These are phyloP conservation scores for Vitis hybrid DNA, from an alignment of 177 flowering plant species.

Conservation along the genomic window DNA sequence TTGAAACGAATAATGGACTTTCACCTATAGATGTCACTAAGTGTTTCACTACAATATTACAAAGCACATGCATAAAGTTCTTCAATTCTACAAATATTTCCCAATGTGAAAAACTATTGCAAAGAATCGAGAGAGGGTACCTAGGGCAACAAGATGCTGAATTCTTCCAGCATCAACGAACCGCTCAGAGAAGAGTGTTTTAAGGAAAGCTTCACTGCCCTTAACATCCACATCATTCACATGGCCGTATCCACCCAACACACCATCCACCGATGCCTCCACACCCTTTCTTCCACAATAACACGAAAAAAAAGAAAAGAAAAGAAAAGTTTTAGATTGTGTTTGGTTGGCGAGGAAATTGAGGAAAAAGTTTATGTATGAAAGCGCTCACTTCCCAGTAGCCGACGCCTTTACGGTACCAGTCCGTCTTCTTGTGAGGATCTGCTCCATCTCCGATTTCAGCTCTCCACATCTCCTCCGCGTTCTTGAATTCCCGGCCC, in stretches of 20 bases:
- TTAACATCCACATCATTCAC: conserved; percentile 76
- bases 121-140: conserved; percentile 30
- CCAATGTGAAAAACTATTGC: too few species aligned
- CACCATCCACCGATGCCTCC: conserved; percentile 93
- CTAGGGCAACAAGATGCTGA: conserved; percentile 73
- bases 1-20: too few species aligned
- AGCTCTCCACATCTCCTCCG: conserved; percentile 86
- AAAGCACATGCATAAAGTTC: too few species aligned
- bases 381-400: conserved; percentile 73
- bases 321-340: neutral
- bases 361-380: neutral
- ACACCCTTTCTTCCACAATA: conserved; percentile 49
- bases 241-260: conserved; percentile 85
- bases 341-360: too few species aligned
- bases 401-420: conserved; percentile 81
- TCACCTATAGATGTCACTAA: too few species aligned
- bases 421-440: conserved; percentile 46
- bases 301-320: neutral
- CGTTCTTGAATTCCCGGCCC: conserved; percentile 70
- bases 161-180: conserved; percentile 28
- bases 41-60: too few species aligned
- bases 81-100: too few species aligned
- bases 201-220: conserved; percentile 75
- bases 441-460: conserved; percentile 56
- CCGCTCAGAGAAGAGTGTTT: conserved; percentile 47